Evolutionary conservation across 495 filamentous ascomycete genomes (phyloP).

Genomic region (Neurospora sp.): DNA sequence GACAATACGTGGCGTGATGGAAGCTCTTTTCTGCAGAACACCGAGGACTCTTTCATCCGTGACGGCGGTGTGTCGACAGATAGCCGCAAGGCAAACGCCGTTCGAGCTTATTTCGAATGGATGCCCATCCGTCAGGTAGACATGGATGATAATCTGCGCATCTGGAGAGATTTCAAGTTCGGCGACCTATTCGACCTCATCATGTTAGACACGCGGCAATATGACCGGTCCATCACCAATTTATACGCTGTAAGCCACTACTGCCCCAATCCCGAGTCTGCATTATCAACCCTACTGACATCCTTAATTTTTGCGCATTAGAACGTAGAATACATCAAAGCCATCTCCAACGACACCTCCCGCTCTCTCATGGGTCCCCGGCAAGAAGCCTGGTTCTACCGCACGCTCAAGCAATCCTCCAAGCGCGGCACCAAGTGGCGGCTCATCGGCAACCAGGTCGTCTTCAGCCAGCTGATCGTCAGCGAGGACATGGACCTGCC

Average conservation of each 20-base stretch:
- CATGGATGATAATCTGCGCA: slow-evolving; percentile 60
- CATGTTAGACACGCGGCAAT: slow-evolving; percentile 60
- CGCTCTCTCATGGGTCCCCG: slow-evolving; percentile 53
- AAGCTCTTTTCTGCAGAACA: slow-evolving; percentile 45
- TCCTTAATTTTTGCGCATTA: background rate
- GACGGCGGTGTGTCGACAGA: slow-evolving; percentile 53
- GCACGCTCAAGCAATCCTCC: slow-evolving; percentile 41
- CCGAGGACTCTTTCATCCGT: slow-evolving; percentile 48
- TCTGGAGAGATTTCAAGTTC: slow-evolving; percentile 58
- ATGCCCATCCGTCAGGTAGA: slow-evolving; percentile 53
- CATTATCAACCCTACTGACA: background rate
- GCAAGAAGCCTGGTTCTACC: slow-evolving; percentile 64
- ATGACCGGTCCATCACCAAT: slow-evolving; percentile 49
- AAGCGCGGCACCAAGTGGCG: slow-evolving; percentile 51
- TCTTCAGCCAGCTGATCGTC: slow-evolving; percentile 49
- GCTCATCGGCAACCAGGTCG: slow-evolving; percentile 54
- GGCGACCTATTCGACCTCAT: slow-evolving; percentile 56
- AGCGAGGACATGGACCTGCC: slow-evolving; percentile 33
- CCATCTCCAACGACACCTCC: slow-evolving; percentile 47
- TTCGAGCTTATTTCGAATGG: slow-evolving; percentile 66
- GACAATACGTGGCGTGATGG: slow-evolving; percentile 55
- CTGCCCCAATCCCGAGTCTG: background rate
- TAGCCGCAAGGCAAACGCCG: slow-evolving; percentile 50
- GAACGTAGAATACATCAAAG: slow-evolving; percentile 49
- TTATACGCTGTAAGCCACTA: slow-evolving; percentile 16